These are phyloP conservation scores for Raphanus raphanistrum DNA, from an alignment of 345 rosid genomes.

Conservation along the genomic window DNA sequence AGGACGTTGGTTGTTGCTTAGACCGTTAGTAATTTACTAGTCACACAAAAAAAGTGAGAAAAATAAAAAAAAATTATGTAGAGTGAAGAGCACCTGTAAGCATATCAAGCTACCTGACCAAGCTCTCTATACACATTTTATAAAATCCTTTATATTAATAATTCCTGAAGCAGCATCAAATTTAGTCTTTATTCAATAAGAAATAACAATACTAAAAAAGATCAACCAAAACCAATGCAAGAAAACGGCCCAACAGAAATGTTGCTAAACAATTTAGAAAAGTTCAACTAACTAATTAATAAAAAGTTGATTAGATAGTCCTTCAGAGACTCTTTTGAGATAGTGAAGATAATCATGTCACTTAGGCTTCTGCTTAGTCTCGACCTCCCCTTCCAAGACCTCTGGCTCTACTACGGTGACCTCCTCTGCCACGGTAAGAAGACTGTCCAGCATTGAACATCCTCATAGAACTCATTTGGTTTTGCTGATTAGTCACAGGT, in stretches of 20 bases:
- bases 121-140: background rate
- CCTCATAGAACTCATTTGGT: background rate
- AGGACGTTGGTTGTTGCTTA: background rate
- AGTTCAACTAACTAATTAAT: background rate
- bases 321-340: background rate
- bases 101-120: background rate
- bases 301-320: background rate
- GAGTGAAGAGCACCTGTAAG: background rate
- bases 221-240: background rate
- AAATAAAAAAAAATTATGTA: no score
- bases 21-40: background rate
- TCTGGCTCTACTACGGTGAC: background rate
- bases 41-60: no score
- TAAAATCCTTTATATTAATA: background rate
- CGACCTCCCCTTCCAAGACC: background rate
- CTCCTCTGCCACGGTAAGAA: constrained; percentile 3
- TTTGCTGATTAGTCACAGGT: background rate
- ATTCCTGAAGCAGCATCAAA: background rate
- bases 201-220: background rate
- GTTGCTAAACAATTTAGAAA: background rate
- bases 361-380: background rate
- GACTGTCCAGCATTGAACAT: background rate
- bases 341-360: background rate
- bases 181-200: background rate
- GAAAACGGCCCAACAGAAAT: background rate